Conservation (phyloP, 805 yeast species). For the Metschnikowia baotianmanensis region DNA sequence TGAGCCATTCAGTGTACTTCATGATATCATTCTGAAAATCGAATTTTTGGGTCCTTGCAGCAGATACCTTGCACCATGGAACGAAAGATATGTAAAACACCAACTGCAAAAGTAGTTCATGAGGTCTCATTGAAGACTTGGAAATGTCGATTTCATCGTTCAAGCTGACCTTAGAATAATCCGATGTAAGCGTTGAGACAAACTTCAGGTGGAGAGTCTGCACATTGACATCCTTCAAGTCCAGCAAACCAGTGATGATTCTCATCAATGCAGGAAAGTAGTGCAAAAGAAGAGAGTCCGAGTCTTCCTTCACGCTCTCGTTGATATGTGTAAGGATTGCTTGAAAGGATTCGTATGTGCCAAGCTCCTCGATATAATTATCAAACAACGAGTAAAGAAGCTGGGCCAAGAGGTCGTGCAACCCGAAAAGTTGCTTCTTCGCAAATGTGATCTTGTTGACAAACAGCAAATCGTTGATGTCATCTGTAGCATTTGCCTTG, state of each 20-base stretch:
- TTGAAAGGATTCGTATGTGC: conserved; percentile 32
- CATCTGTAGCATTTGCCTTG: conserved; percentile 49
- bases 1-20: conserved; percentile 55
- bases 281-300: conserved; percentile 65
- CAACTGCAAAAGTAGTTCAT: conserved; percentile 44
- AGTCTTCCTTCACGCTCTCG: conserved; percentile 43
- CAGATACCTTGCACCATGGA: conserved; percentile 61
- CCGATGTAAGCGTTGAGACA: conserved; percentile 30
- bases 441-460: conserved; percentile 48
- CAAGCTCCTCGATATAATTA: conserved; percentile 31
- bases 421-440: conserved; percentile 58
- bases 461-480: conserved; percentile 43
- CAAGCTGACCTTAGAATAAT: conserved; percentile 22
- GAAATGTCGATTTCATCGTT: conserved; percentile 31
- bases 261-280: conserved; percentile 58
- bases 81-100: conserved; percentile 58
- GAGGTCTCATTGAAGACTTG: conserved; percentile 30
- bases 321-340: conserved; percentile 44
- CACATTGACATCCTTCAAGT: conserved; percentile 36
- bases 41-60: conserved; percentile 39
- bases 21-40: conserved; percentile 58
- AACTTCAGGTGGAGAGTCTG: conserved; percentile 40
- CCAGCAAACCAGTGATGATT: conserved; percentile 42
- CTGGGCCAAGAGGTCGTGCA: conserved; percentile 73
- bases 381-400: conserved; percentile 53